Conservation (phyloP, 192 early-diverging fungal species). For the Linnemannia zychae region DNA sequence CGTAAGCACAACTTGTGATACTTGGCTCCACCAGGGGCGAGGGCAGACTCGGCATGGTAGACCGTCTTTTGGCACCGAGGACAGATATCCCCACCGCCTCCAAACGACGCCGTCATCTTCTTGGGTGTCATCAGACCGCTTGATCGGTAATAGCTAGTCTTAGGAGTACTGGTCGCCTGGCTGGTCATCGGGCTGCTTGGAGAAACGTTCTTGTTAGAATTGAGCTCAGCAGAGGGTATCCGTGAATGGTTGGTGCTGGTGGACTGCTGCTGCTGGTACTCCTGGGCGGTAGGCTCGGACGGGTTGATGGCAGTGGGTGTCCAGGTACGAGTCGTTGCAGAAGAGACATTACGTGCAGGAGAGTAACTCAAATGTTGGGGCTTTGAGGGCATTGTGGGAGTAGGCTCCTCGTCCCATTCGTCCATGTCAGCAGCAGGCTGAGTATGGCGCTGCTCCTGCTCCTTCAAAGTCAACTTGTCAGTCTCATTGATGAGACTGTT, state of each 20-base stretch:
- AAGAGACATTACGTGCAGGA: conserved; percentile 37
- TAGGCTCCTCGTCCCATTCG: conserved; percentile 56
- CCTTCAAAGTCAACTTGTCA: conserved; percentile 28
- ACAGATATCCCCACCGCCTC: conserved; percentile 63
- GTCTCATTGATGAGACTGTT: conserved; percentile 41
- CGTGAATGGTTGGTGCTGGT: conserved; percentile 18
- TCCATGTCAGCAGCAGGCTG: conserved; percentile 13
- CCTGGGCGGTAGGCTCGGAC: not conserved
- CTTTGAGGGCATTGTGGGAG: conserved; percentile 39
- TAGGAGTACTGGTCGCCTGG: conserved; percentile 18
- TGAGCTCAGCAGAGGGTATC: conserved; percentile 14
- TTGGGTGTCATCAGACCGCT: conserved; percentile 51
- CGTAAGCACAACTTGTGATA: conserved; percentile 71
- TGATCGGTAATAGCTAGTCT: conserved; percentile 40
- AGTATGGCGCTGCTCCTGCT: conserved; percentile 40
- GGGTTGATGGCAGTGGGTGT: conserved; percentile 21
- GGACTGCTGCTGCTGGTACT: too few relatives aligned
- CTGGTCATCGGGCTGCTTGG: conserved; percentile 11
- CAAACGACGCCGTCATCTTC: conserved; percentile 27
- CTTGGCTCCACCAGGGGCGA: conserved; percentile 63
- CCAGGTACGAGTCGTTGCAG: conserved; percentile 54
- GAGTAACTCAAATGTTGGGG: conserved; percentile 37
- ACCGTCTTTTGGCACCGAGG: conserved; percentile 69
- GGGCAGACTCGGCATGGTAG: conserved; percentile 70
- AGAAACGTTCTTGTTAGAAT: not conserved